Conservation (phyloP, 129 eudicot genomes). For the Flaveria brownii region DNA sequence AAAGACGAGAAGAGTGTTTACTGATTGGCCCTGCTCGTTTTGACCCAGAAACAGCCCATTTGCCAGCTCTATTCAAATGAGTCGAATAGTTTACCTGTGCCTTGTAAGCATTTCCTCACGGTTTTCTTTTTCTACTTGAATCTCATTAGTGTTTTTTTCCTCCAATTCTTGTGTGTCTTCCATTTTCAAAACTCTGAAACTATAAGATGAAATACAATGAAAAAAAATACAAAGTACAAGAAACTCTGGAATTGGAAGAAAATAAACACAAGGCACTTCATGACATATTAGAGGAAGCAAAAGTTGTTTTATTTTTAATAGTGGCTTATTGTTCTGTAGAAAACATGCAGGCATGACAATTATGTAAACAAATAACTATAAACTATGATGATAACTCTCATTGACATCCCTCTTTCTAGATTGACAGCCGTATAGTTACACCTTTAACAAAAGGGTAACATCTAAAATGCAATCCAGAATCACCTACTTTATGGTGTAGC, state of each 20-base stretch:
- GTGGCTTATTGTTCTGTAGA: too few species aligned
- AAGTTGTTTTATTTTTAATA: too few species aligned
- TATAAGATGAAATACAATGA: background rate
- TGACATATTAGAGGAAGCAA: background rate
- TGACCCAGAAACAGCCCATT: background rate
- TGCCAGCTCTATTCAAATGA: background rate
- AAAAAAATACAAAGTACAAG: conserved; percentile 29
- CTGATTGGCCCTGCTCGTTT: background rate
- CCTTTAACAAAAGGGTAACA: background rate
- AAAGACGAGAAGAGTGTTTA: conserved; percentile 60
- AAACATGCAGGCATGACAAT: too few species aligned
- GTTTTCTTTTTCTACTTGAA: conserved; percentile 55
- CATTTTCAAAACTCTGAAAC: conserved; percentile 34
- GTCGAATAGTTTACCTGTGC: conserved; percentile 59
- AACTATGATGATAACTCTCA: background rate
- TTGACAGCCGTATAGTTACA: too few species aligned
- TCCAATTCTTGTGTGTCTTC: conserved; percentile 48
- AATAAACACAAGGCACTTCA: background rate
- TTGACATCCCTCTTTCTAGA: too few species aligned
- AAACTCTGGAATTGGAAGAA: background rate
- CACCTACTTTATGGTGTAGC: too few species aligned
- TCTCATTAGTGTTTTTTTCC: conserved; percentile 43
- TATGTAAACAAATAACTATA: too few species aligned
- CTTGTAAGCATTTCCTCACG: conserved; percentile 92
- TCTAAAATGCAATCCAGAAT: too few species aligned